phyloP scores from a whole-genome alignment of 2,329 filamentous ascomycete genomes.

The Daldinia sp. region DNA sequence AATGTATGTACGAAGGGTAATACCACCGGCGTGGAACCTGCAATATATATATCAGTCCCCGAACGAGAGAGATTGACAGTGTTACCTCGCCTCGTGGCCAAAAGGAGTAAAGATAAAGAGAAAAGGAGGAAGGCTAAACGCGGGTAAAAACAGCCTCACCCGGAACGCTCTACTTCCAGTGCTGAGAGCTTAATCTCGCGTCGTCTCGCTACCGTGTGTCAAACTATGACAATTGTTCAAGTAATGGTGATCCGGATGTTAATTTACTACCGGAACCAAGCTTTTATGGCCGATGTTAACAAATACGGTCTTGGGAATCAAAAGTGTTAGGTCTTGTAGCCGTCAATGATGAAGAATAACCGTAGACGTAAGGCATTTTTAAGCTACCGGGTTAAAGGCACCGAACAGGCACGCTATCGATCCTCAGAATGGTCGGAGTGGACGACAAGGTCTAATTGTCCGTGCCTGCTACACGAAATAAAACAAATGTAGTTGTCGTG shows the following conservation, averaged over 20 bases:
- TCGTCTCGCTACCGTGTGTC: slow-evolving; percentile 16
- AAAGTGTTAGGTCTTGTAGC: not conserved
- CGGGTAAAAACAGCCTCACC: slow-evolving; percentile 37
- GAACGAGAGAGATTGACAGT: slow-evolving; percentile 32
- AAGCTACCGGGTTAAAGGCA: too few relatives aligned
- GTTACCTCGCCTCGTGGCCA: slow-evolving; percentile 40
- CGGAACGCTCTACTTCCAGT: slow-evolving; percentile 17
- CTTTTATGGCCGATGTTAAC: not conserved
- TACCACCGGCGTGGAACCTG: slow-evolving; percentile 30
- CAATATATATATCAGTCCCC: slow-evolving; percentile 33
- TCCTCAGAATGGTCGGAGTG: not conserved
- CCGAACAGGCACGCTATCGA: too few relatives aligned
- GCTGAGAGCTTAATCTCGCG: slow-evolving; percentile 13
- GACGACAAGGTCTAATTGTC: not conserved
- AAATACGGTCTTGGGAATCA: not conserved
- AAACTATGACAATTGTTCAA: slow-evolving; percentile 15
- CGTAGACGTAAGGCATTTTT: too few relatives aligned
- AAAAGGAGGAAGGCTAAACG: slow-evolving; percentile 29
- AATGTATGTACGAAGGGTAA: not conserved
- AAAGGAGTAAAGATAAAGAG: not conserved
- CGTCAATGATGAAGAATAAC: not conserved
- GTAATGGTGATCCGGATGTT: slow-evolving; percentile 28
- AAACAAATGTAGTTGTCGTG: not conserved
- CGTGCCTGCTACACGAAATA: not conserved
- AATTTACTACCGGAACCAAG: slow-evolving; percentile 20